These are phyloP conservation scores for Berberis vulgaris DNA, from an alignment of 164 flowering plant genomes.

Conservation along the genomic window DNA sequence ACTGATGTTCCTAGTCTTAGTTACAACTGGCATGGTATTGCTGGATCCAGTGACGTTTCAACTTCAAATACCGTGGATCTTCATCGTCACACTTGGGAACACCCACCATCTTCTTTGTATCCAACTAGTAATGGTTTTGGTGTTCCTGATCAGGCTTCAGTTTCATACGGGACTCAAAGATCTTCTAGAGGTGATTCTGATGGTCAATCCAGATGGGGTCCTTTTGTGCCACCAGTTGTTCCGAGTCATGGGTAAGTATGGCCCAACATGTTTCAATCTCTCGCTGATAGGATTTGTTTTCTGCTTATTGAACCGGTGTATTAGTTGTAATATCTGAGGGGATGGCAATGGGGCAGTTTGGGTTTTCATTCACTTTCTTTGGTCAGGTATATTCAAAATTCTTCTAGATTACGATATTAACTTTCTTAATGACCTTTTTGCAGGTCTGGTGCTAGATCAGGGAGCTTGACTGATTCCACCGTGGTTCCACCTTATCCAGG, in stretches of 20 bases:
- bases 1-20: conserved; percentile 49
- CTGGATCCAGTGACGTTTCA: conserved; percentile 45
- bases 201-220: conserved; percentile 41
- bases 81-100: conserved; percentile 58
- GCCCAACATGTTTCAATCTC: not conserved
- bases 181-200: conserved; percentile 44
- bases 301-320: too few species aligned
- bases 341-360: too few species aligned
- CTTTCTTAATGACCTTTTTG: not conserved
- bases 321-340: too few species aligned
- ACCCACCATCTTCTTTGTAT: conserved; percentile 47
- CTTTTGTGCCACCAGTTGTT: conserved; percentile 47
- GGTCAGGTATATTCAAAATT: too few species aligned
- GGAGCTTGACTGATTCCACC: conserved; percentile 49
- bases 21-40: conserved; percentile 53
- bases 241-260: conserved; percentile 53
- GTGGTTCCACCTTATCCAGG: conserved; percentile 66
- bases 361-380: too few species aligned
- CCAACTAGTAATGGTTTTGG: conserved; percentile 25
- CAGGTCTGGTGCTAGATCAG: conserved; percentile 51
- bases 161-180: conserved; percentile 32
- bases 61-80: conserved; percentile 39
- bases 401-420: not conserved
- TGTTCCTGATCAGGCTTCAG: conserved; percentile 23
- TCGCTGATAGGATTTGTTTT: not conserved